A percentile compares a stretch with the other conserved stretches of the same genome.
Evolutionary conservation across 2,329 filamentous ascomycete species (phyloP).

Genomic region (Colletotrichum higginsianum): DNA sequence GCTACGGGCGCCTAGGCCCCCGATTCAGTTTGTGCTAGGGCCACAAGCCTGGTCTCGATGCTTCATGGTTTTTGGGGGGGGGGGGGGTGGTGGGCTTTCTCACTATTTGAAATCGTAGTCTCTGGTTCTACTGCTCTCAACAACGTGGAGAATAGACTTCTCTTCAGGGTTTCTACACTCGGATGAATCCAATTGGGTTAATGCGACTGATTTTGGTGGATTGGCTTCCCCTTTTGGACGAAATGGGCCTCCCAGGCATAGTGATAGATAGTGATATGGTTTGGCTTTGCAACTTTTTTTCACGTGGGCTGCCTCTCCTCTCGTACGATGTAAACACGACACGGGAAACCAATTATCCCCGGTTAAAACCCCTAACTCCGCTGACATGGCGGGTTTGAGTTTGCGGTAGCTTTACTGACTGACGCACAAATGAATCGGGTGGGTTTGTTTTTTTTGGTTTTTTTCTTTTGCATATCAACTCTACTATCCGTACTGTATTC

Average conservation of each 20-base stretch:
- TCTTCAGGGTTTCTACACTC: no score
- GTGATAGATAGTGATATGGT: no score
- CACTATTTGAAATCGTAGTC: not conserved
- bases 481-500: not conserved
- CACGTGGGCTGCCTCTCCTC: not conserved
- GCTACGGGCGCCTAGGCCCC: not conserved
- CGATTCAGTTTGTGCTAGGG: conserved; percentile 1
- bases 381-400: not conserved
- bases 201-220: no score
- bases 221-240: no score
- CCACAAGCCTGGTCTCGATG: not conserved
- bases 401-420: no score
- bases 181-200: no score
- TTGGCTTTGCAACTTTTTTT: not conserved
- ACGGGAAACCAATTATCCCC: not conserved
- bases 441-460: not conserved
- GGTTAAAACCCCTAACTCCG: not conserved
- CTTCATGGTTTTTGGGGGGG: no score
- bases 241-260: no score
- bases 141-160: no score
- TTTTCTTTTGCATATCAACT: not conserved
- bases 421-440: not conserved
- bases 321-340: no score
- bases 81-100: no score
- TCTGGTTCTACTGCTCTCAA: no score